Evolutionary conservation across 768 basidiomycete species (phyloP), one percentile per base, ranked within the genome.

Genomic region (Naganishia vishniacii): DNA sequence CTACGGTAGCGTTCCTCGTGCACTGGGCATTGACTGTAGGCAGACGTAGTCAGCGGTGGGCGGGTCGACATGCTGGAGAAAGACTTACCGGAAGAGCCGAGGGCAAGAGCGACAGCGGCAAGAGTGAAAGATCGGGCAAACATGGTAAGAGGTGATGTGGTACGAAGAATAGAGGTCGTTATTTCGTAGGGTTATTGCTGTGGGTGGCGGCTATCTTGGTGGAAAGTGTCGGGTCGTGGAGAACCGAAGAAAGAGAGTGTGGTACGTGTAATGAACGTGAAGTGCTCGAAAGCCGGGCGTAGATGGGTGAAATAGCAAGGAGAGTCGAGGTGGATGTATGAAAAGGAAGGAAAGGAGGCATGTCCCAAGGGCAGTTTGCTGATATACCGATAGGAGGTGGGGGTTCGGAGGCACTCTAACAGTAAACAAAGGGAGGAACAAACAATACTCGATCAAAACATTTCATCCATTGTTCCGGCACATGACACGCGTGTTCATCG

Each of bases 1-100:
- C 69, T 59, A 88, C 81, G 58, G 82, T 85, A 72, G 85, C 85
- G 20, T 73, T 80, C 67, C 88, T 84, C n/a, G 81, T 78, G 73
- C 88, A 88, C 20, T 65, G 58, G 34, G 64, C 64, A 18, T 53
- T 46, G 37, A 31, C 62, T 62, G 34, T 34, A n/a, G 11, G 28
- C 29, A 34, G 25, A 32, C 18, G 29, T 5, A 25, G 26, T 51
- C n/a, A 51, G 49, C 49, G 4, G 49, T n/a, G 18, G 28, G 6
- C 18, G 4, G 9, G 2, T 34, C 4, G 18, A 13, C 29, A 28
- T 7, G 26, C 15, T 18, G n/a, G 4, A 6, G 4, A 9, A 20
- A 49, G 15, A 51, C 49, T 51, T 34, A 23, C 49, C 49, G 20
- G 49, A 51, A 26, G 49, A 3, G 49, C 49, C 20, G 34, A 56